Evolutionary conservation across 192 early-diverging fungal species (phyloP), one percentile per base, ranked within the genome.

Genomic region (Coemansia erecta): DNA sequence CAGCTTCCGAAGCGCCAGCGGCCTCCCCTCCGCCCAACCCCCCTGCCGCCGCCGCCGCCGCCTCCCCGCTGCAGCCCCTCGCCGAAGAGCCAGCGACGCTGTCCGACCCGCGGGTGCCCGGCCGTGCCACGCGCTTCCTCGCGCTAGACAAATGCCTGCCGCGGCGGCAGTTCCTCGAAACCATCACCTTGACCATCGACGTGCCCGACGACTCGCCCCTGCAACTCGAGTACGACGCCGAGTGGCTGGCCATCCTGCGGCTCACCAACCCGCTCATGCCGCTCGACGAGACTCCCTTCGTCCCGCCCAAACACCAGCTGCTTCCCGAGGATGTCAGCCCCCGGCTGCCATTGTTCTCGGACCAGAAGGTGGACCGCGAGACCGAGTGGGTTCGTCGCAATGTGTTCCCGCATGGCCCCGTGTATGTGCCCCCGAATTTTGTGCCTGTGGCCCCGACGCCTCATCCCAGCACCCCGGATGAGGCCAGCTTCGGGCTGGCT

Each of bases 61-160:
- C 42, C 17, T 19, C 33, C 14, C 14, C n/a, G 15, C 24, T 10
- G 45, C 46, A 31, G 8, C 18, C 26, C 14, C 45, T 14, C 11
- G n/a, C 31, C 22, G 12, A 42, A 1, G 24, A 41, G 9, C 28
- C 53, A 26, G 33, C 46, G 10, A 53, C 45, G 9, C 24, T 67
- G 8, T 28, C 52, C 2, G 45, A 61, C 24, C 71, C 62, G 10
- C 61, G 58, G 17, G 63, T 68, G 10, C 54, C 68, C 22, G 63
- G 67, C 2, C 65, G 72, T 0, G 47, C 73, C 8, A 99, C 97
- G 2, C 68, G 82, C 31, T 99, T 99, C 71, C 60, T 98, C 41
- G 85, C 94, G 3, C 74, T 99, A n/a, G 97, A 99, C 77, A 98
- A 98, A 54, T 99, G 97, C 54, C 47, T 91, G 19, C 88, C 86